Percentiles rank a stretch among this genome's conserved stretches.
Conservation (phyloP, 352 stramenopile genomes). For the Globisporangium megalacanthum region DNA sequence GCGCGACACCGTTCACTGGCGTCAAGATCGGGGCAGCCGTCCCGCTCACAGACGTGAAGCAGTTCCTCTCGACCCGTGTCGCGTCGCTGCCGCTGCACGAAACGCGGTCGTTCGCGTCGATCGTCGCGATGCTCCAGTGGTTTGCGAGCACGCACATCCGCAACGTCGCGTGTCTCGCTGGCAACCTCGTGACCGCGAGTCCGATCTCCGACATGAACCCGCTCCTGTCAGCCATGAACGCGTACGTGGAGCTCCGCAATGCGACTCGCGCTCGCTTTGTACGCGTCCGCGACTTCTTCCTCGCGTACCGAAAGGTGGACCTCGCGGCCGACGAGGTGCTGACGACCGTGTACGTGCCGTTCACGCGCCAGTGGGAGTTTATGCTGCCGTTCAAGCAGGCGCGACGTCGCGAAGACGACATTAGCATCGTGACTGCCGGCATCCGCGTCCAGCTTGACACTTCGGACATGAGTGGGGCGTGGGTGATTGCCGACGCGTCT, state of each 20-base stretch:
- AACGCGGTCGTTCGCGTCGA: constrained; percentile 47
- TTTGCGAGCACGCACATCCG: constrained; percentile 97
- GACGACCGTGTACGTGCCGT: constrained; percentile 88
- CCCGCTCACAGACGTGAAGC: constrained; percentile 66
- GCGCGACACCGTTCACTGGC: constrained; percentile 39
- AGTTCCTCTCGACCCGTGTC: constrained; percentile 39
- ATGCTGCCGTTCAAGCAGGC: constrained; percentile 96
- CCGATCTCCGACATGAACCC: constrained; percentile 98
- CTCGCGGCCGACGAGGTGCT: constrained; percentile 89
- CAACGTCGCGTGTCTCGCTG: constrained; percentile 94
- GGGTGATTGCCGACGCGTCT: constrained; percentile 56
- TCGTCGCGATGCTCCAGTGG: constrained; percentile 93
- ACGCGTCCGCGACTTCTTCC: constrained; percentile 91
- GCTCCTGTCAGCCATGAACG: constrained; percentile 86
- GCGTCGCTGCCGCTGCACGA: constrained; percentile 33
- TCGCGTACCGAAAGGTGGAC: constrained; percentile 92
- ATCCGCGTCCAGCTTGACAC: constrained; percentile 85
- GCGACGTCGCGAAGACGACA: constrained; percentile 94
- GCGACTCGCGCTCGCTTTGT: constrained; percentile 29
- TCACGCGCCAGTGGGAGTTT: constrained; percentile 87
- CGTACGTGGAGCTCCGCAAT: constrained; percentile 58
- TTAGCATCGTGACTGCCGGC: constrained; percentile 94
- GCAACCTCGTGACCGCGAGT: constrained; percentile 96
- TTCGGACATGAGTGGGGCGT: constrained; percentile 61
- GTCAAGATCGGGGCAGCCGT: constrained; percentile 80